These are phyloP conservation scores for Mycena galericulata DNA, from an alignment of 768 basidiomycete species.

Conservation along the genomic window DNA sequence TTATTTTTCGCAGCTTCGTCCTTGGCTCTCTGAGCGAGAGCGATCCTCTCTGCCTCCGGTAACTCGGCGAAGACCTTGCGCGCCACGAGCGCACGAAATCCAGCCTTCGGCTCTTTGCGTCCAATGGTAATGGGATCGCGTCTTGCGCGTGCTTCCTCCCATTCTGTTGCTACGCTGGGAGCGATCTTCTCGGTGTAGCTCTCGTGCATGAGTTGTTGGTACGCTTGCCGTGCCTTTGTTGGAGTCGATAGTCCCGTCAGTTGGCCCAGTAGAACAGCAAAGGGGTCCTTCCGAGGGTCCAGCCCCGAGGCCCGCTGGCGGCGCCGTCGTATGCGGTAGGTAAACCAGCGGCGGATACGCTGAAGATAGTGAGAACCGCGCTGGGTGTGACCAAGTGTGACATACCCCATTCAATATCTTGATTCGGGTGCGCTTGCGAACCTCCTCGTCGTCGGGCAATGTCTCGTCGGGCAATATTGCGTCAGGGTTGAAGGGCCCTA, in stretches of 20 bases:
- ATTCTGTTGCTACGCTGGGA: background rate
- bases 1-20: background rate
- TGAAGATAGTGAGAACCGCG: background rate
- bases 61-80: background rate
- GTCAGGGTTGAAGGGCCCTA: background rate
- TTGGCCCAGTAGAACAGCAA: background rate
- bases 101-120: background rate
- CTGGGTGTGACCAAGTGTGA: background rate
- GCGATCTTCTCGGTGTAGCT: background rate
- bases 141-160: background rate
- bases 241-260: background rate
- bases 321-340: background rate
- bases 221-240: background rate
- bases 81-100: background rate
- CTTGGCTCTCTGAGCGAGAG: background rate
- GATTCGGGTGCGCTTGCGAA: background rate
- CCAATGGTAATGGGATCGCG: background rate
- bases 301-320: background rate
- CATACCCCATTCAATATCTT: slow-evolving; percentile 1
- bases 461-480: background rate
- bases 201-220: slow-evolving; percentile 5
- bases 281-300: background rate
- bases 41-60: background rate
- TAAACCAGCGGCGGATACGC: background rate
- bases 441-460: background rate